Evolutionary conservation across 176 grass and related monocot species (phyloP).

Genomic region (sorghum (Sorghum bicolor)): DNA sequence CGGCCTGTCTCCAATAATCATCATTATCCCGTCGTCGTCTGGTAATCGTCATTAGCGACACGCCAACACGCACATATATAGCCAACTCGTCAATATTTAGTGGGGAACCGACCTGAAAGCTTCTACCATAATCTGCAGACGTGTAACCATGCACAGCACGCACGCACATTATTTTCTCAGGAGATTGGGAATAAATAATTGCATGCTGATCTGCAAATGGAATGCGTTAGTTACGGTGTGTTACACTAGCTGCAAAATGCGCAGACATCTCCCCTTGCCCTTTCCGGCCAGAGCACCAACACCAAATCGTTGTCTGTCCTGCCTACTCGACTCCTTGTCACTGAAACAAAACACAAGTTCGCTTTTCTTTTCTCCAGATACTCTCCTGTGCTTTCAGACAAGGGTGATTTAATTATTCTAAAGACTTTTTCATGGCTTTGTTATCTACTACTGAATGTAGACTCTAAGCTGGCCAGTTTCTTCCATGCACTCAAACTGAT

Average conservation of each 20-base stretch:
- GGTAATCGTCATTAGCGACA: too few species aligned
- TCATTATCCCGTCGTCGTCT: too few species aligned
- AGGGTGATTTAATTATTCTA: background rate
- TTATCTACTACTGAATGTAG: background rate
- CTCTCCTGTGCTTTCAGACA: background rate
- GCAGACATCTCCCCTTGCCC: background rate
- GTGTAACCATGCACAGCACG: too few species aligned
- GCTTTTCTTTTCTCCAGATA: background rate
- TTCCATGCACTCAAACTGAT: background rate
- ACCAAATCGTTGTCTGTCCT: background rate
- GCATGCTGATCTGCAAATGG: background rate
- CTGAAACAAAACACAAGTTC: background rate
- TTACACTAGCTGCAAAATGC: background rate
- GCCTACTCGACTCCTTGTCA: background rate
- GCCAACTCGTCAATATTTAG: background rate
- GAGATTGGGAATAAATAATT: background rate
- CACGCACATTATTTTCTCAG: background rate
- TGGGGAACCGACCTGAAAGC: background rate
- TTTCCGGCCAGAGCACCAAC: background rate
- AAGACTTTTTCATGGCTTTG: background rate
- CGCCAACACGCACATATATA: too few species aligned
- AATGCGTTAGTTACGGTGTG: background rate
- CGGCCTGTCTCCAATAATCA: too few species aligned
- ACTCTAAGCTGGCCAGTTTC: background rate
- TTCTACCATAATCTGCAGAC: too few species aligned